Conservation (phyloP, 306 rosid genomes). For the Fragaria vesca region DNA sequence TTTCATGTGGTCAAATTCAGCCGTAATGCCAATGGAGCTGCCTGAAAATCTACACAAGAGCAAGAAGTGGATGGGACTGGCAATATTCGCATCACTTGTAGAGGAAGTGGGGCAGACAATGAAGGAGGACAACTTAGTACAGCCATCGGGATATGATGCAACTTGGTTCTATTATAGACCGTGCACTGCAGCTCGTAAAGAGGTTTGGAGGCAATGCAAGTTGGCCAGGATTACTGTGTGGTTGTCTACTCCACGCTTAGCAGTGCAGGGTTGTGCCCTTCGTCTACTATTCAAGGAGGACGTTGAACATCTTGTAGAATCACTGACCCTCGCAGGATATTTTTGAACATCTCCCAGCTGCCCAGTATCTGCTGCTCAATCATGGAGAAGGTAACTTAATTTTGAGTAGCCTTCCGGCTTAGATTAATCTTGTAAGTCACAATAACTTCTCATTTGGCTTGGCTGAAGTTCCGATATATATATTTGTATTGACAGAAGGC, state of each 20-base stretch:
- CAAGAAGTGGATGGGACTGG: too few relatives aligned
- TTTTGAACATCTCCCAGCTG: background rate
- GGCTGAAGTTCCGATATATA: too few relatives aligned
- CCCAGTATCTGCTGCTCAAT: background rate
- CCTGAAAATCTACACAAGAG: too few relatives aligned
- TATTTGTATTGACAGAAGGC: too few relatives aligned
- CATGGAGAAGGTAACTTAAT: background rate
- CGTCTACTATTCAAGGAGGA: conserved; percentile 2
- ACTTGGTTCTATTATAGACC: background rate
- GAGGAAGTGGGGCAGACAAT: too few relatives aligned
- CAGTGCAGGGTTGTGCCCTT: background rate
- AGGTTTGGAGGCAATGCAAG: background rate
- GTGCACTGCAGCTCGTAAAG: background rate
- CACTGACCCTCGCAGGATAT: background rate
- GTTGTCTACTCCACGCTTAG: background rate
- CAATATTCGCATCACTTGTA: too few relatives aligned
- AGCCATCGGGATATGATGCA: background rate
- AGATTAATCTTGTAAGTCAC: too few relatives aligned
- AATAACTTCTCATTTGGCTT: background rate
- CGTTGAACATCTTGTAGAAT: background rate
- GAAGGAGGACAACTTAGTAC: too few relatives aligned
- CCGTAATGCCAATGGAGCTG: too few relatives aligned
- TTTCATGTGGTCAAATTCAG: too few relatives aligned
- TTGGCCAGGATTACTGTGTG: background rate
- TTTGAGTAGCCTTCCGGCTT: background rate